Conservation (phyloP, 2,329 filamentous ascomycete genomes). For the Lasiodiplodia citricola region DNA sequence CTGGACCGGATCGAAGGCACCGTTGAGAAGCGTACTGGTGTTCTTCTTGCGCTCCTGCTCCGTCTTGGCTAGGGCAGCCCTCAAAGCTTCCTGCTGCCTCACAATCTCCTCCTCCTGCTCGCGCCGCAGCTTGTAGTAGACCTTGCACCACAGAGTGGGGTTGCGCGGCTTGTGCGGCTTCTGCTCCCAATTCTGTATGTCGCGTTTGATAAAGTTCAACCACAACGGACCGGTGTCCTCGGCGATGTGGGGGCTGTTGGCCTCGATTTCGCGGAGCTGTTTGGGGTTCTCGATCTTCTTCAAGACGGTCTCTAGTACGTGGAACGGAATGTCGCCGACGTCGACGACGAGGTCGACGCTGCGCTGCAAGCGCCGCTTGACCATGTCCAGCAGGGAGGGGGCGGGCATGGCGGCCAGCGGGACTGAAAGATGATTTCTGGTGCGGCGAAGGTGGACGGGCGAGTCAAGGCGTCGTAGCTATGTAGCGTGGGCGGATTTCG, state of each 20-base stretch:
- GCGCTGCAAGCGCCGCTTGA: conserved; percentile 46
- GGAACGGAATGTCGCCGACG: conserved; percentile 73
- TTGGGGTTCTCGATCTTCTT: conserved; percentile 71
- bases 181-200: conserved; percentile 71
- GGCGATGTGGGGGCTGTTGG: conserved; percentile 76
- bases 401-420: conserved; percentile 38
- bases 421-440: neutral
- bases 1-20: conserved; percentile 12
- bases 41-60: conserved; percentile 25
- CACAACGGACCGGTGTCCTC: conserved; percentile 75
- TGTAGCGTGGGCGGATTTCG: conserved; percentile 10
- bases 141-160: conserved; percentile 74
- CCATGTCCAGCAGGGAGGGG: conserved; percentile 46
- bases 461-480: conserved; percentile 1
- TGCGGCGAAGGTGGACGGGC: neutral
- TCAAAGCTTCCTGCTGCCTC: conserved; percentile 39
- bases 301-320: conserved; percentile 70
- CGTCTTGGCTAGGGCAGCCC: conserved; percentile 28
- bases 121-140: conserved; percentile 64
- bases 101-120: conserved; percentile 46
- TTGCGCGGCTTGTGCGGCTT: conserved; percentile 70
- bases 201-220: conserved; percentile 76
- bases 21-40: conserved; percentile 22
- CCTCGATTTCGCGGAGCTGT: conserved; percentile 75
- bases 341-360: conserved; percentile 62